Conservation (phyloP, 2,329 filamentous ascomycete species). For the Aspergillus novoparasiticus region DNA sequence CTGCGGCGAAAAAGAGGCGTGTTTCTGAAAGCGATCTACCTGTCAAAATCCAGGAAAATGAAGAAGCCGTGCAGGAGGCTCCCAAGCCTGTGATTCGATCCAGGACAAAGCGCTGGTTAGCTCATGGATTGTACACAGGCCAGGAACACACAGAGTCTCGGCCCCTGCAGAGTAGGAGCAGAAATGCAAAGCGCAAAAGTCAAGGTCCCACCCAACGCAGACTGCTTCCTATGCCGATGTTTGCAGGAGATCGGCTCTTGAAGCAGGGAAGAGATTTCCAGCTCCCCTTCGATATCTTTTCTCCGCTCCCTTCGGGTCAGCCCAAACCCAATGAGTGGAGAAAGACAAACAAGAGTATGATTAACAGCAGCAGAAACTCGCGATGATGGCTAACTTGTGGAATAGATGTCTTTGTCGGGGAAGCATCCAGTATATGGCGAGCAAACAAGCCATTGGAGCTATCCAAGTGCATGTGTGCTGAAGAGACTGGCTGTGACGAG, state of each 20-base stretch:
- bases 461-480: constrained; percentile 75
- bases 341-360: constrained; percentile 85
- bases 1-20: constrained; percentile 45
- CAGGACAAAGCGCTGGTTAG: constrained; percentile 73
- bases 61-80: constrained; percentile 25
- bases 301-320: constrained; percentile 80
- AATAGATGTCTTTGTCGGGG: constrained; percentile 84
- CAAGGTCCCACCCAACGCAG: constrained; percentile 37
- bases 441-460: constrained; percentile 74
- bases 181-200: constrained; percentile 37
- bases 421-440: constrained; percentile 78
- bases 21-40: constrained; percentile 40
- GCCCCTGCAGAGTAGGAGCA: constrained; percentile 52
- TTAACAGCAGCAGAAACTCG: not conserved
- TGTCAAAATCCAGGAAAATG: constrained; percentile 25
- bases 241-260: constrained; percentile 70
- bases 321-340: constrained; percentile 92
- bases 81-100: constrained; percentile 26
- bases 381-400: constrained; percentile 32
- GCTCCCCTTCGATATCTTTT: constrained; percentile 86
- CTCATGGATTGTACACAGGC: constrained; percentile 83
- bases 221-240: constrained; percentile 75
- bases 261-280: constrained; percentile 79
- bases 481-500: constrained; percentile 81
- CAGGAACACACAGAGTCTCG: constrained; percentile 61